Evolutionary conservation across 805 yeast genomes (phyloP).

Genomic region (Monosporozyma aerobia): DNA sequence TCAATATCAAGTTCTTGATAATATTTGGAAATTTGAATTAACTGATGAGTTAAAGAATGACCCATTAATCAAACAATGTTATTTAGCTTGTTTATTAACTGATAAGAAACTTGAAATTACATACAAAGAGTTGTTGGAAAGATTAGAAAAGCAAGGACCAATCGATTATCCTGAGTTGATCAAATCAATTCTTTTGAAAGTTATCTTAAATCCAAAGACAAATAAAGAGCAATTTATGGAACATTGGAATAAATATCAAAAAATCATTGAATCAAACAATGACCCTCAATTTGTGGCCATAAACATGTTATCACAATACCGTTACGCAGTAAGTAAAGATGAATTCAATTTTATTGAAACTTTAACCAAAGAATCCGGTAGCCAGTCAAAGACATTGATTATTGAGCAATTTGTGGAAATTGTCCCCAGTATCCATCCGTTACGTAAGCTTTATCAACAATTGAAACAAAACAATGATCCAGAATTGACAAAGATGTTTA

Average conservation of each 20-base stretch:
- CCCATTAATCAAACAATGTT: conserved; percentile 15
- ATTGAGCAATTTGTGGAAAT: conserved; percentile 15
- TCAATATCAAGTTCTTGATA: conserved; percentile 11
- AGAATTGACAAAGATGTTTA: conserved; percentile 16
- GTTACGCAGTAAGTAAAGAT: conserved; percentile 6
- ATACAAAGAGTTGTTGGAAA: conserved; percentile 2
- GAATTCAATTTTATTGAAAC: conserved; percentile 7
- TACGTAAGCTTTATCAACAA: conserved; percentile 15
- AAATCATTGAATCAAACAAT: not conserved
- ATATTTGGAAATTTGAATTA: conserved; percentile 21
- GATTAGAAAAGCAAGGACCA: not conserved
- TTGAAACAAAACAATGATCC: conserved; percentile 14
- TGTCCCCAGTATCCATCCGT: conserved; percentile 15
- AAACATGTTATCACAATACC: conserved; percentile 18
- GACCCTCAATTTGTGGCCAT: conserved; percentile 15
- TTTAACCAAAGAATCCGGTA: not conserved
- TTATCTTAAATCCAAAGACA: conserved; percentile 8
- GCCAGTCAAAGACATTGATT: conserved; percentile 2
- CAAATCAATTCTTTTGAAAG: conserved; percentile 11
- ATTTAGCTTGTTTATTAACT: conserved; percentile 11
- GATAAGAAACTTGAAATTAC: conserved; percentile 3
- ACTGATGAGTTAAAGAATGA: conserved; percentile 15
- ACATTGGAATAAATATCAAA: not conserved
- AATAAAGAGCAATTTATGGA: conserved; percentile 2
- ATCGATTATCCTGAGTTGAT: not conserved